Evolutionary conservation across 352 stramenopile species (phyloP).

Genomic region (Globisporangium nunn): DNA sequence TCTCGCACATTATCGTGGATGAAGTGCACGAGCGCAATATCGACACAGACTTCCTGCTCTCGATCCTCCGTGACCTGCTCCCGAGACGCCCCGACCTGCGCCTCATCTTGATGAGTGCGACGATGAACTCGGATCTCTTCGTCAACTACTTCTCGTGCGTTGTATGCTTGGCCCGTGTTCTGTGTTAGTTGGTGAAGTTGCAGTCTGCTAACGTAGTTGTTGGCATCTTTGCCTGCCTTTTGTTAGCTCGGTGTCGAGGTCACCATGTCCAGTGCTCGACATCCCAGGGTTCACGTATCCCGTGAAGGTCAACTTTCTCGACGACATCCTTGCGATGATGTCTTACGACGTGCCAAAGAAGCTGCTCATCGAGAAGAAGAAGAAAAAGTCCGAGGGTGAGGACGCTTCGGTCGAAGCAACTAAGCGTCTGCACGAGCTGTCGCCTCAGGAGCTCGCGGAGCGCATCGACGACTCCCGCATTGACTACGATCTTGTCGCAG

Average conservation of each 20-base stretch:
- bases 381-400: conserved; percentile 32
- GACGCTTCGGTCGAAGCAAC: conserved; percentile 15
- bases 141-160: conserved; percentile 80
- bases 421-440: conserved; percentile 25
- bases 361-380: conserved; percentile 45
- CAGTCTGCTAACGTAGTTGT: neutral
- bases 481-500: conserved; percentile 91
- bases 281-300: conserved; percentile 85
- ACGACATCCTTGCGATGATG: conserved; percentile 62
- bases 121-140: conserved; percentile 89
- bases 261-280: conserved; percentile 63
- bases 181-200: neutral
- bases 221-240: neutral
- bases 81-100: conserved; percentile 69
- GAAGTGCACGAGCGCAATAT: conserved; percentile 97
- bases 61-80: conserved; percentile 85
- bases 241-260: conserved; percentile 7
- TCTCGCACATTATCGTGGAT: conserved; percentile 98
- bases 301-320: conserved; percentile 70
- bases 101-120: conserved; percentile 96
- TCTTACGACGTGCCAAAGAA: conserved; percentile 56
- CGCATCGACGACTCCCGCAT: conserved; percentile 88
- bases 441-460: conserved; percentile 41
- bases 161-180: neutral
- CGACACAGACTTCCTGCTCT: conserved; percentile 95